These are phyloP conservation scores for Erigeron philadelphicus DNA, from an alignment of 140 eudicot genomes.

Conservation along the genomic window DNA sequence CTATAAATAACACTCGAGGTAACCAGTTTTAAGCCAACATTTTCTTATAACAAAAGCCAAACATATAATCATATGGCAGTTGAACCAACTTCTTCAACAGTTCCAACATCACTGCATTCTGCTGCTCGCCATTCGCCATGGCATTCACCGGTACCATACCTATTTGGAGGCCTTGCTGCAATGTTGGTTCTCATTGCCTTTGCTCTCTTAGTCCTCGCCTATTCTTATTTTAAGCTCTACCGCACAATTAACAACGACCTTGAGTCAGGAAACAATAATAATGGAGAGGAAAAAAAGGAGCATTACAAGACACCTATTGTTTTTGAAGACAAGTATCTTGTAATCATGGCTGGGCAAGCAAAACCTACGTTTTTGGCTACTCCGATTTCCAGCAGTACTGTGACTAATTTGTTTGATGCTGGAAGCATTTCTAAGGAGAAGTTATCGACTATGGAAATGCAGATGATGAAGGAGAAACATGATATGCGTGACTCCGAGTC, in stretches of 20 bases:
- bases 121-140: slow-evolving; percentile 47
- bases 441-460: slow-evolving; percentile 3
- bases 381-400: slow-evolving; percentile 23
- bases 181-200: slow-evolving; percentile 59
- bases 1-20: slow-evolving; percentile 5
- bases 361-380: slow-evolving; percentile 72
- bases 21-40: neutral
- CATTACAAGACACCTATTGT: slow-evolving; percentile 25
- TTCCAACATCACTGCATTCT: slow-evolving; percentile 29
- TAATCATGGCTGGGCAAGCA: slow-evolving; percentile 68
- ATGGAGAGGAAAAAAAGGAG: slow-evolving; percentile 19
- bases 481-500: neutral
- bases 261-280: slow-evolving; percentile 24
- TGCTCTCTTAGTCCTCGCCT: slow-evolving; percentile 58
- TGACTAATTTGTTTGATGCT: neutral
- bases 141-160: slow-evolving; percentile 77
- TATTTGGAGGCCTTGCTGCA: slow-evolving; percentile 66
- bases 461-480: slow-evolving; percentile 5
- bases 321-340: slow-evolving; percentile 56
- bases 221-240: slow-evolving; percentile 55
- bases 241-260: slow-evolving; percentile 19
- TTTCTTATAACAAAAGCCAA: neutral
- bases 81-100: slow-evolving; percentile 24
- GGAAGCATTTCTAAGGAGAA: neutral
- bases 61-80: slow-evolving; percentile 18